These are phyloP conservation scores for Neltuma alba DNA, from an alignment of 306 rosid genomes.

Conservation along the genomic window DNA sequence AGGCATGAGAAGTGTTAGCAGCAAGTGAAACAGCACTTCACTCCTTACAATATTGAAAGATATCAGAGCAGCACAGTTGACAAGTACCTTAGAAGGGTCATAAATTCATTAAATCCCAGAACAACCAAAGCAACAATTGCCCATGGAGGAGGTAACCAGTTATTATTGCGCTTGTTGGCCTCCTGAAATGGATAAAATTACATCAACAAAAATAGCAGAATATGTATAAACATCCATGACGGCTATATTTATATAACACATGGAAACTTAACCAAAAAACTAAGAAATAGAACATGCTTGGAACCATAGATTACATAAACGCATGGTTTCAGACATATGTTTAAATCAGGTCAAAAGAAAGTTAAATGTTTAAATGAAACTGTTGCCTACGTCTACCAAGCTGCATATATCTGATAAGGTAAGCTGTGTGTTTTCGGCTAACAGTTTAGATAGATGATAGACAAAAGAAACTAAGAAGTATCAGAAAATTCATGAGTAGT, in stretches of 20 bases:
- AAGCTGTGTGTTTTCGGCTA: constrained; percentile 4
- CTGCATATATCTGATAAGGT: constrained; percentile 9
- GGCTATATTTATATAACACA: constrained; percentile 11
- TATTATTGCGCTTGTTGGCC: constrained; percentile 79
- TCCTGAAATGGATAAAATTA: constrained; percentile 55
- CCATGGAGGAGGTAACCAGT: constrained; percentile 98
- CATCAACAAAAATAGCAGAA: constrained; percentile 3
- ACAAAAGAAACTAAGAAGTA: constrained; percentile 6
- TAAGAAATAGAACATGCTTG: not conserved
- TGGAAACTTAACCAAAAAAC: constrained; percentile 7
- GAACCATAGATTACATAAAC: not conserved
- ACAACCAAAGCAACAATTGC: constrained; percentile 78
- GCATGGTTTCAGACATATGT: not conserved
- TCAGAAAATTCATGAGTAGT: constrained; percentile 4
- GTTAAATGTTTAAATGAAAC: constrained; percentile 11
- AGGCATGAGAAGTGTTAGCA: not conserved
- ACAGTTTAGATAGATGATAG: constrained; percentile 17
- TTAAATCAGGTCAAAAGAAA: no score
- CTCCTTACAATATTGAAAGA: constrained; percentile 11
- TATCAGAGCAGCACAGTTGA: not conserved
- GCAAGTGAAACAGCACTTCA: constrained; percentile 4
- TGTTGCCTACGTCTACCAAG: not conserved
- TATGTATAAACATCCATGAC: constrained; percentile 6
- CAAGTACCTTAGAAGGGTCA: constrained; percentile 74
- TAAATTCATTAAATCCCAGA: constrained; percentile 89